These are phyloP conservation scores for Sclerotinia subarctica DNA, from an alignment of 2,329 filamentous ascomycete species.

Conservation along the genomic window DNA sequence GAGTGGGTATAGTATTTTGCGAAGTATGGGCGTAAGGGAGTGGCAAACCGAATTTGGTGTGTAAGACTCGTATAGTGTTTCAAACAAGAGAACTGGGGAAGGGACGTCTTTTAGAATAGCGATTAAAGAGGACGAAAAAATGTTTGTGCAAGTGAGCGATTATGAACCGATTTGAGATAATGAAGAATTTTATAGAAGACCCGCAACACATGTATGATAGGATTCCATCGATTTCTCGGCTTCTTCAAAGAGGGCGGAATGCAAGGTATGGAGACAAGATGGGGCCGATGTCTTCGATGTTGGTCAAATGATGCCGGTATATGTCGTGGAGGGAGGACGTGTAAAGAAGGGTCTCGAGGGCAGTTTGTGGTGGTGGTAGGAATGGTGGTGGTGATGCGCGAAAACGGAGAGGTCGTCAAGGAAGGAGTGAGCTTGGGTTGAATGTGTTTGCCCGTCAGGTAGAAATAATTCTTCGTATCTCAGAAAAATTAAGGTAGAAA, in stretches of 20 bases:
- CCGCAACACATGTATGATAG: conserved; percentile 10
- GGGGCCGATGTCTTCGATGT: conserved; percentile 8
- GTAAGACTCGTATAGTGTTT: conserved; percentile 9
- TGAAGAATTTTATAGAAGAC: conserved; percentile 12
- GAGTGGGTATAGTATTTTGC: background rate
- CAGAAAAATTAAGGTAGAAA: conserved; percentile 12
- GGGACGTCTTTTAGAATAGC: background rate
- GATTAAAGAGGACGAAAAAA: conserved; percentile 1
- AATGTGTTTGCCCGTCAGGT: conserved; percentile 6
- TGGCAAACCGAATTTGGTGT: conserved; percentile 1
- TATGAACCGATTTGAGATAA: background rate
- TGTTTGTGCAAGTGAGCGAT: background rate
- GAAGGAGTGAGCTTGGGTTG: conserved; percentile 12
- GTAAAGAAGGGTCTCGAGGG: conserved; percentile 11
- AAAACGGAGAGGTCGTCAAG: conserved; percentile 7
- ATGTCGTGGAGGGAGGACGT: conserved; percentile 14
- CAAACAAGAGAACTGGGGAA: background rate
- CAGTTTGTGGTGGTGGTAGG: conserved; percentile 4
- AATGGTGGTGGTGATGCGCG: background rate
- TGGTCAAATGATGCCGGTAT: conserved; percentile 11
- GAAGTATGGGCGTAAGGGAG: background rate
- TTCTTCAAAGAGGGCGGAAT: background rate
- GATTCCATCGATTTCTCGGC: background rate
- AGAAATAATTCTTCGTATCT: conserved; percentile 8
- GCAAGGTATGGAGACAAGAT: conserved; percentile 11